These are phyloP conservation scores for Gardenia jasminoides DNA, from an alignment of 257 asterid species.

Conservation along the genomic window DNA sequence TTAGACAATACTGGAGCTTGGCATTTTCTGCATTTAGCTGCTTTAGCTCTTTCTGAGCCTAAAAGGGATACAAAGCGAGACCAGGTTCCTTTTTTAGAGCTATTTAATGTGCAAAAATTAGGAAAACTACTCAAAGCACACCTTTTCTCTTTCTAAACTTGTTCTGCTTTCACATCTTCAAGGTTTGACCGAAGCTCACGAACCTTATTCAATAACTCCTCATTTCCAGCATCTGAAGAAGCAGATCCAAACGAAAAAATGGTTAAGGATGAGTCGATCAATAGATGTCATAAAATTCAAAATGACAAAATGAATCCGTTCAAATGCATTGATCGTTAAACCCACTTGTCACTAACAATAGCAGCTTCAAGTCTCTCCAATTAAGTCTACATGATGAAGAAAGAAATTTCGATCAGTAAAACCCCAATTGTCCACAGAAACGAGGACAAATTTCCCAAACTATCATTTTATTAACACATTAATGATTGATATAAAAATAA, in stretches of 20 bases:
- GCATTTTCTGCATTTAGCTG: slow-evolving; percentile 49
- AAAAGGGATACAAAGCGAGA: slow-evolving; percentile 17
- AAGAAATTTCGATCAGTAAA: neutral
- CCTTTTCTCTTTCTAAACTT: slow-evolving; percentile 63
- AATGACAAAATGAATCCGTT: neutral
- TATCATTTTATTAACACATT: neutral
- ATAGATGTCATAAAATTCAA: neutral
- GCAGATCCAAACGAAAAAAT: slow-evolving; percentile 10
- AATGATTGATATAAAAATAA: no score
- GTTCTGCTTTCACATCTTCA: slow-evolving; percentile 45
- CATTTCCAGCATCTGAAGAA: slow-evolving; percentile 50
- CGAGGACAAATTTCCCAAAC: neutral
- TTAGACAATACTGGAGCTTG: slow-evolving; percentile 64
- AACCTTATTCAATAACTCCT: slow-evolving; percentile 39
- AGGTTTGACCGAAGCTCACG: slow-evolving; percentile 50
- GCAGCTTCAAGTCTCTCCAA: slow-evolving; percentile 71
- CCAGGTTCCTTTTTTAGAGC: neutral
- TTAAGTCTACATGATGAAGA: slow-evolving; percentile 47
- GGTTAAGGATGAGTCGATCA: neutral
- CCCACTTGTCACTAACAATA: slow-evolving; percentile 42
- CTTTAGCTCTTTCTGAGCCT: slow-evolving; percentile 58
- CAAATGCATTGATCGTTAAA: slow-evolving; percentile 13
- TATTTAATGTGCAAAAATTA: neutral
- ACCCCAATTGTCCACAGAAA: neutral
- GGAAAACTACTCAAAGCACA: slow-evolving; percentile 13